These are phyloP conservation scores for Arthroderma sp. DNA, from an alignment of 2,329 filamentous ascomycete genomes.

Conservation along the genomic window DNA sequence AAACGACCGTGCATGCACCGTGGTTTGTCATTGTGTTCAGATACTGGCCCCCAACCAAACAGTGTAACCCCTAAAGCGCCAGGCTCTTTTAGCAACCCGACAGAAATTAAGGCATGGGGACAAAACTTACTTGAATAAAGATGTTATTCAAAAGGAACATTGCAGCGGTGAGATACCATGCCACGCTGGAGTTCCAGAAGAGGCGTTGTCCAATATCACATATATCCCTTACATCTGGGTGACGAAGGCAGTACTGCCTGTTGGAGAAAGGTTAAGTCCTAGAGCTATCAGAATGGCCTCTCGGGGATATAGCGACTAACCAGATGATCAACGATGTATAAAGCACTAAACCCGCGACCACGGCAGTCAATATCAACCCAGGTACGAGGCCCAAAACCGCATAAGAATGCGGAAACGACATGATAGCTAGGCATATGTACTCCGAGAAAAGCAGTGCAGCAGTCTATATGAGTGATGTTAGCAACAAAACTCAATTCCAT, in stretches of 20 bases:
- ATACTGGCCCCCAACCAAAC: slow-evolving; percentile 72
- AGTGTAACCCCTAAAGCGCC: slow-evolving; percentile 53
- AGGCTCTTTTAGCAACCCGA: not conserved
- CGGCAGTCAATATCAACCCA: slow-evolving; percentile 67
- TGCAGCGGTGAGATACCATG: slow-evolving; percentile 54
- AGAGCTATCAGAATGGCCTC: too few relatives aligned
- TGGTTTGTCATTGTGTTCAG: slow-evolving; percentile 74
- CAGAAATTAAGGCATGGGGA: not conserved
- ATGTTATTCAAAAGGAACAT: slow-evolving; percentile 95
- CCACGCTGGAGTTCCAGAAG: slow-evolving; percentile 71
- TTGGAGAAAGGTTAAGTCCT: slow-evolving; percentile 15
- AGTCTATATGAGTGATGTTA: slow-evolving; percentile 36
- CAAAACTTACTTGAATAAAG: slow-evolving; percentile 56
- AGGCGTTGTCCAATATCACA: slow-evolving; percentile 94
- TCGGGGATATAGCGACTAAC: slow-evolving; percentile 24
- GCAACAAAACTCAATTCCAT: too few relatives aligned
- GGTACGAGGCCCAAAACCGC: slow-evolving; percentile 76
- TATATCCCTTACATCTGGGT: slow-evolving; percentile 83
- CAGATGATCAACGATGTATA: slow-evolving; percentile 64
- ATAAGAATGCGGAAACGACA: slow-evolving; percentile 94
- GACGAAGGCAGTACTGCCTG: slow-evolving; percentile 81
- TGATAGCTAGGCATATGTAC: slow-evolving; percentile 86
- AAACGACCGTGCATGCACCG: slow-evolving; percentile 64
- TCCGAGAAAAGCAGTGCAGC: slow-evolving; percentile 83
- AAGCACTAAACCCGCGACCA: slow-evolving; percentile 64